These are phyloP conservation scores for Penicillium soppii DNA, from an alignment of 495 filamentous ascomycete genomes.

Conservation along the genomic window DNA sequence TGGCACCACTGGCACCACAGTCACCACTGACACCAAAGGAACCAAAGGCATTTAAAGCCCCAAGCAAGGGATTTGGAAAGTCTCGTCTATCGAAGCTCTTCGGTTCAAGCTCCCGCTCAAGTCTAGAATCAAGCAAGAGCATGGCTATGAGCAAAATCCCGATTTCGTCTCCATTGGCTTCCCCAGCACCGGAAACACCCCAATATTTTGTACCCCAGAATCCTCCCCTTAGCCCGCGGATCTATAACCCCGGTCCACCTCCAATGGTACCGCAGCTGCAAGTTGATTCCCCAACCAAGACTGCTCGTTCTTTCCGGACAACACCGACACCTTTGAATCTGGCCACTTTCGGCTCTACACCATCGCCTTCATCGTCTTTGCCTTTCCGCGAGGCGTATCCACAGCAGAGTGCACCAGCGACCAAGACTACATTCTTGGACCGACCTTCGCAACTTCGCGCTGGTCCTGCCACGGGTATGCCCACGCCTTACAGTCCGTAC, in stretches of 20 bases:
- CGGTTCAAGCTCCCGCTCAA: slow-evolving; percentile 57
- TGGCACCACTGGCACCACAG: slow-evolving; percentile 14
- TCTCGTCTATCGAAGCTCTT: slow-evolving; percentile 49
- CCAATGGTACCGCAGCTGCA: slow-evolving; percentile 37
- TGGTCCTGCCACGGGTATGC: slow-evolving; percentile 71
- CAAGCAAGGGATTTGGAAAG: slow-evolving; percentile 28
- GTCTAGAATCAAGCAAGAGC: slow-evolving; percentile 49
- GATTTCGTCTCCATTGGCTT: slow-evolving; percentile 59
- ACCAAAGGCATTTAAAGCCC: too few relatives aligned
- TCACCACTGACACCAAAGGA: too few relatives aligned
- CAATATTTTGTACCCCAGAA: slow-evolving; percentile 48
- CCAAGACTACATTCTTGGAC: slow-evolving; percentile 79
- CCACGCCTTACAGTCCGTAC: slow-evolving; percentile 85
- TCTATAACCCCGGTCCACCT: slow-evolving; percentile 58
- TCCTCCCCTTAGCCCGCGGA: slow-evolving; percentile 56
- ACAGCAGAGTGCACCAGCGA: slow-evolving; percentile 56
- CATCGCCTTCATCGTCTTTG: slow-evolving; percentile 40
- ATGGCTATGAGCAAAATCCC: slow-evolving; percentile 53
- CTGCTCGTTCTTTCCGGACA: slow-evolving; percentile 20
- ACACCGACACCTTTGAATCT: slow-evolving; percentile 40
- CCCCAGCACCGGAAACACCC: slow-evolving; percentile 41
- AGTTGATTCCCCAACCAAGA: slow-evolving; percentile 16
- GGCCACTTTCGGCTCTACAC: slow-evolving; percentile 27
- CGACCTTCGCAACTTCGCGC: slow-evolving; percentile 54
- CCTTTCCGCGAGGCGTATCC: slow-evolving; percentile 58